phyloP scores from a whole-genome alignment of 2,329 filamentous ascomycete genomes.

The Tolypocladium guangdongense region DNA sequence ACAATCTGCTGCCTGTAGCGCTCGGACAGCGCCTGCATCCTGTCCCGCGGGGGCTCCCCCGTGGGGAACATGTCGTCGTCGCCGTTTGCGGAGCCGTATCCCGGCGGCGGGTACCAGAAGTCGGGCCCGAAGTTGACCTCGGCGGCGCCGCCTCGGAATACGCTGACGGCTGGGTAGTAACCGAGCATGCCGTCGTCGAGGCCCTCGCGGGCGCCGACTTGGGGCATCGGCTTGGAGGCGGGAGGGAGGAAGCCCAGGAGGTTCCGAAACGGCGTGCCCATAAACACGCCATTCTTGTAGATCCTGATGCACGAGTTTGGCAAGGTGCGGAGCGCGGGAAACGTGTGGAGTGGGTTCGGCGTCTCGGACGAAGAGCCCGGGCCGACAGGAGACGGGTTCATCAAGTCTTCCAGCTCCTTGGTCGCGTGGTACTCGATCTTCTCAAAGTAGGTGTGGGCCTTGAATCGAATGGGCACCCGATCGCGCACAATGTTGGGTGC shows the following conservation, averaged over 20 bases:
- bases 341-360: constrained; percentile 61
- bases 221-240: constrained; percentile 62
- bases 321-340: constrained; percentile 70
- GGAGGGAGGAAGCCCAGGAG: constrained; percentile 86
- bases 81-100: constrained; percentile 31
- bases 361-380: constrained; percentile 37
- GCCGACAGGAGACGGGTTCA: constrained; percentile 53
- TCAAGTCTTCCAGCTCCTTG: constrained; percentile 78
- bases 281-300: constrained; percentile 81
- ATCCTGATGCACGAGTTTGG: constrained; percentile 79
- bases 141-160: constrained; percentile 82
- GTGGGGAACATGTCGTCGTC: constrained; percentile 36
- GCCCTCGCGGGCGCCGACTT: constrained; percentile 69
- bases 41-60: constrained; percentile 12
- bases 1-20: constrained; percentile 88
- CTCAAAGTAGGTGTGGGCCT: constrained; percentile 88
- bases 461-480: constrained; percentile 88
- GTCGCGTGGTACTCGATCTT: constrained; percentile 79
- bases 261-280: constrained; percentile 81
- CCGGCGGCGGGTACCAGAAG: constrained; percentile 78
- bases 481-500: constrained; percentile 82
- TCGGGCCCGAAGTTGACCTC: constrained; percentile 91
- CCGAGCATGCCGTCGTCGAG: constrained; percentile 92
- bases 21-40: constrained; percentile 55
- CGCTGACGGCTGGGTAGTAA: constrained; percentile 88